Evolutionary conservation across 116 monocot species (phyloP), one percentile per base, ranked within the genome.

Genomic region (Thalassia testudinum): DNA sequence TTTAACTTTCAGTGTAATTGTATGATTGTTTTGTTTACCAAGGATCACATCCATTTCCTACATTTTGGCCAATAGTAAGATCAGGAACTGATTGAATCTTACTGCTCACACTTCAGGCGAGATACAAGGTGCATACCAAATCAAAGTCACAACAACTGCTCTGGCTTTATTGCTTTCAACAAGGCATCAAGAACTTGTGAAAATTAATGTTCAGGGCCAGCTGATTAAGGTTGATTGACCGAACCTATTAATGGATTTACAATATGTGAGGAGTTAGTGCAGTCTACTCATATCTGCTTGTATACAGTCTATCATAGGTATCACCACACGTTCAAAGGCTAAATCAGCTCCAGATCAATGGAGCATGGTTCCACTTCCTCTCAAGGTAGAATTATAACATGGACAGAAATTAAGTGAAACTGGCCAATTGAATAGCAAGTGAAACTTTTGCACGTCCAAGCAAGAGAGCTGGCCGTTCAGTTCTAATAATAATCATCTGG

Each of bases 81-180:
- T n/a, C n/a, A n/a, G n/a, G n/a, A n/a, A n/a, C n/a, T n/a, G n/a
- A n/a, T n/a, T n/a, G n/a, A n/a, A n/a, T n/a, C n/a, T n/a, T n/a
- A n/a, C n/a, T n/a, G n/a, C n/a, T n/a, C n/a, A n/a, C n/a, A 18
- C 44, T 12, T 47, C 49, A 97, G 99, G 79, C 60, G 99, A 99
- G 70, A 90, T 99, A 58, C 85, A 86, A 51, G 99, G 99, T 59
- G 69, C 79, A 18, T 99, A 99, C 59, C 90, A 99, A 67, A 99
- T 99, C 64, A 99, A 99, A 62, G 75, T 99, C 48, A 99, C 99
- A 57, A 82, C 90, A 30, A 75, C 77, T 43, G 99, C 90, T 38
- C 53, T 99, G 21, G 90, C 86, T 62, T 62, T 90, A 42, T 67
- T 99, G 42, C 65, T 99, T 21, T 74, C 86, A 7, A 68, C 90